Base-by-base conservation (phyloP, 2,329 filamentous ascomycete genomes). In the Tolypocladium amazonense region DNA sequence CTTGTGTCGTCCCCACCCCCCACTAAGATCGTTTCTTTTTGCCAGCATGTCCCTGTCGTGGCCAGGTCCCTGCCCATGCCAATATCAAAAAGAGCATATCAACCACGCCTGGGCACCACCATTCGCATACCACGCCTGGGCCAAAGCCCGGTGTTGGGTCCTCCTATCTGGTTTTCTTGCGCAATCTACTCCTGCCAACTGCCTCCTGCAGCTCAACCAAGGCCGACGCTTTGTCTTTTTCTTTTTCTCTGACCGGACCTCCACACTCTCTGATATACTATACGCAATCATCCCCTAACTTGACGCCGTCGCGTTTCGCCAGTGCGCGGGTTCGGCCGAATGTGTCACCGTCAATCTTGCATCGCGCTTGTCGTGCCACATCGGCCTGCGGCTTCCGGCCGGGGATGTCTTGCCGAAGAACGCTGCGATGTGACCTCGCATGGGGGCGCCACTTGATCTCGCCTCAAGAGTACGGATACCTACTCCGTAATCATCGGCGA, bases 171-270 rank as follows among this genome's bases (percentile, higher is more conserved):
- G 30, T 20, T 23, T 5, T 54, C 50, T 23, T 23, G 50, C 20
- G 14, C 30, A 37, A 37, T 23, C 50, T 20, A 54, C 30, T 37
- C 35, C 11, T 37, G 11, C 35, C 27, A 35, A 54, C 55, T 35
- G 39, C 23, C 47, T 43, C 35, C 58, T 59, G 39, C 58, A 56
- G 30, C 50, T 56, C 45, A 30, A 53, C 37, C 45, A 6, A 41
- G 56, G 25, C 27, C n/a, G 41, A 5, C 41, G 25, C 39, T 27
- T 43, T 59, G 56, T 55, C 58, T 56, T 35, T 59, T 59, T 55
- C 58, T 59, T 59, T 59, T 59, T 59, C 58, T 53, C 52, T 37
- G 52, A 59, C 58, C 58, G 58, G 18, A 53, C 47, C 6, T 50
- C 56, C 30, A 50, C 37, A 15, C 56, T 47, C 18, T 50, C 50